Base-by-base conservation (phyloP, 352 stramenopile species). In the Pythium phragmitis region DNA sequence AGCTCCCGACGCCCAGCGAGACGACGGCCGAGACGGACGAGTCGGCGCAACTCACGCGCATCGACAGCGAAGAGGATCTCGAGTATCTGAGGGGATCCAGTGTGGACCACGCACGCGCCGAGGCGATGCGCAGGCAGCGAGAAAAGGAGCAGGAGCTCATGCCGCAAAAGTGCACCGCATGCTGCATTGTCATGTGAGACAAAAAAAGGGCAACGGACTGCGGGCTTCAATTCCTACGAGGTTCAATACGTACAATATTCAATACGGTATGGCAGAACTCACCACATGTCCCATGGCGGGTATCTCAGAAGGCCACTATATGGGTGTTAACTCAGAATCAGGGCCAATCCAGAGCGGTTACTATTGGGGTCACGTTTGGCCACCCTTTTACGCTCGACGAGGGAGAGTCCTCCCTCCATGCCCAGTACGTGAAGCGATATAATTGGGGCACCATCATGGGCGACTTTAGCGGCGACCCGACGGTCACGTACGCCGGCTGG, bases 401-500 rank as follows among this genome's bases (percentile, higher is more conserved):
- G 46, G 19, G 19, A 52, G 19, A 9, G 7, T 39, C 34, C 34
- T 39, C 34, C 34, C 34, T 39, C 34, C 7, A 11, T 39, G 34
- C 34, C 34, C 34, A 39, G 34, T 39, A 13, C 34, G 51, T 46
- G 46, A 39, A 30, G 21, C 21, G 21, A 50, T 36, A 17, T 37
- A 33, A 52, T 14, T 11, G 11, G n/a, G 9, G 34, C 23, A 23
- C 33, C 8, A 46, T 17, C 30, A 36, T 43, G 36, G 33, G 34
- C n/a, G 13, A 49, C 26, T 11, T 17, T 28, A 19, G 21, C n/a
- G 34, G 37, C 46, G 65, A 72, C 28, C 65, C 65, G 39, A 57
- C 52, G 12, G 83, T 89, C 65, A 89, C 83, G 63, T 91, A 87
- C 63, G 79, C 81, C 34, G 84, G 82, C 37, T 91, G 82, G 82